Evolutionary conservation across 106 monocot species (phyloP), one percentile per base, ranked within the genome.

Genomic region (Agapanthus africanus): DNA sequence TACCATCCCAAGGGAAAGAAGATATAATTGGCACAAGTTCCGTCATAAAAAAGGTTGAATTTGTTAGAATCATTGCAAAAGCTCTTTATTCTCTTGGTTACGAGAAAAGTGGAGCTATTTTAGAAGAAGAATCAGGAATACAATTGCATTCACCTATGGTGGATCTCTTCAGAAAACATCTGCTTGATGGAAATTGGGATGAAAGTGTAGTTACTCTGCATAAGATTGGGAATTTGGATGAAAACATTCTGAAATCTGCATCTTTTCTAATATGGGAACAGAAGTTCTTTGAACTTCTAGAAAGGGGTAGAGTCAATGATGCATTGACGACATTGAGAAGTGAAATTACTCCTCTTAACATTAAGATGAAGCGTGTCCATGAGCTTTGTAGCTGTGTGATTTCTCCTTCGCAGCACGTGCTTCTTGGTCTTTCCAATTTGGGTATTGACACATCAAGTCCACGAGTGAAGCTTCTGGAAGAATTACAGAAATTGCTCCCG

Each of bases 121-220:
- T 91, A 9, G 91, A 91, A 67, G 79, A 85, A 65, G 91, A 91
- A 54, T 91, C 91, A 14, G 91, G 87, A 21, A 82, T 91, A 39
- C 73, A 60, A 18, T 70, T 91, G 67, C 82, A 87, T 59, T 79
- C 77, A 15, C 41, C 79, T 33, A 47, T 28, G 2, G 84, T 91
- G 0, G 44, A 70, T 59, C 78, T 76, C 14, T 82, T 91, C 54
- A 80, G 84, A 57, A 70, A 84, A 57, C 79, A 82, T 33, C 74
- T 91, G 23, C 79, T 91, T 50, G 69, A 76, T 67, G 87, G 91
- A 52, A 76, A 84, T 41, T 91, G 87, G 87, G 82, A 87, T 78
- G 84, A 65, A 37, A 82, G 83, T 57, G 72, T 91, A n/a, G 57
- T 41, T 56, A 66, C 87, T 30, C 71, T 91, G 71, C 77, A 65